These are phyloP conservation scores for Vicia faba DNA, from an alignment of 306 rosid species.

Conservation along the genomic window DNA sequence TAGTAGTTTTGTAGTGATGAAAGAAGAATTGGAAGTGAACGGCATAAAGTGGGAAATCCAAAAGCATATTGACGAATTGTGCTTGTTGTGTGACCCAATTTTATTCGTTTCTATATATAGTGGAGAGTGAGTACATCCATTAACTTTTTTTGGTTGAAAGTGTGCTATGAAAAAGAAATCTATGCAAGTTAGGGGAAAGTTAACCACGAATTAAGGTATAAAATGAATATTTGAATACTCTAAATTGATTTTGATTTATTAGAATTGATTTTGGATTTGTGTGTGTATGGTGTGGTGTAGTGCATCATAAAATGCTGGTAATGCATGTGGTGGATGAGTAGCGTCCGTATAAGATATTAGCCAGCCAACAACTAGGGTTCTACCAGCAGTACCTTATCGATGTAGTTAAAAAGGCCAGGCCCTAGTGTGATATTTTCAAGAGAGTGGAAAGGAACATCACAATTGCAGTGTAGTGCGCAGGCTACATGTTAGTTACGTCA, in stretches of 20 bases:
- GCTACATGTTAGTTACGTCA: constrained; percentile 40
- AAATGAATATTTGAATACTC: background rate
- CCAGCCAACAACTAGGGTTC: constrained; percentile 4
- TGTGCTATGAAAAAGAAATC: constrained; percentile 33
- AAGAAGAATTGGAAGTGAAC: constrained; percentile 19
- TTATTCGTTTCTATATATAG: constrained; percentile 30
- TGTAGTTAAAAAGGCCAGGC: constrained; percentile 29
- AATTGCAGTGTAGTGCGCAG: background rate
- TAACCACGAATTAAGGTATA: constrained; percentile 22
- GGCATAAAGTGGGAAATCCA: constrained; percentile 29
- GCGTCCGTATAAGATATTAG: constrained; percentile 23
- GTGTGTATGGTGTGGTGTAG: no score
- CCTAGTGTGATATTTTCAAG: constrained; percentile 7
- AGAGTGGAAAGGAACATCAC: background rate
- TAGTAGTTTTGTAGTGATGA: background rate
- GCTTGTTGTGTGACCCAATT: constrained; percentile 9
- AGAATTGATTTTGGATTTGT: no score
- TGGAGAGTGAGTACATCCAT: constrained; percentile 42
- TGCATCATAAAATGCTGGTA: no score
- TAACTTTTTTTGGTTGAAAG: constrained; percentile 35
- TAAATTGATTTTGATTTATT: no score
- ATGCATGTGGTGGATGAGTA: constrained; percentile 33
- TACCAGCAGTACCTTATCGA: background rate
- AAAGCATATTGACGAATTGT: constrained; percentile 19
- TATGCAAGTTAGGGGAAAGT: constrained; percentile 1